Percentiles rank a stretch among this genome's conserved stretches.
These are phyloP conservation scores for Arachnopeziza araneosa DNA, from an alignment of 2,329 filamentous ascomycete species.

Conservation along the genomic window DNA sequence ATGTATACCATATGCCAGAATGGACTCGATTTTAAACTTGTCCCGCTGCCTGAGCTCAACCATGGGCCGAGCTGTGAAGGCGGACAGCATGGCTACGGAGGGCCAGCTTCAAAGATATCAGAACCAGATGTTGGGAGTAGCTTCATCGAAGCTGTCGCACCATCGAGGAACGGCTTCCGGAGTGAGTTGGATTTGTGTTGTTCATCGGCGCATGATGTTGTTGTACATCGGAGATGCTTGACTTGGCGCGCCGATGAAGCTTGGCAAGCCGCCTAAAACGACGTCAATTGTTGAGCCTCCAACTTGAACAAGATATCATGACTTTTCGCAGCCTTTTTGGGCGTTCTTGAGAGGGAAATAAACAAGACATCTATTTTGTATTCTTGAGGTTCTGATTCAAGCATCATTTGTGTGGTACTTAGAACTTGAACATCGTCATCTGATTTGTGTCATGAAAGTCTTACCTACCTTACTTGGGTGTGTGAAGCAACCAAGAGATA, in stretches of 20 bases:
- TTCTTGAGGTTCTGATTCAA: too few relatives aligned
- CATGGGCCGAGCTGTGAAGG: conserved; percentile 92
- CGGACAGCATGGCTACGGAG: conserved; percentile 74
- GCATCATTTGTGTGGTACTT: too few relatives aligned
- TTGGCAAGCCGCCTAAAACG: not conserved
- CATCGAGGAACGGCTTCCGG: conserved; percentile 1
- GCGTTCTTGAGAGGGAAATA: too few relatives aligned
- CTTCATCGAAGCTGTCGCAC: conserved; percentile 15
- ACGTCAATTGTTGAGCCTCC: not conserved
- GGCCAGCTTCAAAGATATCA: conserved; percentile 19
- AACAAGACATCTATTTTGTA: too few relatives aligned
- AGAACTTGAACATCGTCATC: too few relatives aligned
- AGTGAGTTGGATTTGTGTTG: conserved; percentile 6
- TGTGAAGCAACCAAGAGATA: too few relatives aligned
- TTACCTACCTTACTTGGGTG: too few relatives aligned
- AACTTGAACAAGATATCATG: too few relatives aligned
- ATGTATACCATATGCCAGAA: conserved; percentile 73
- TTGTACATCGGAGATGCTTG: conserved; percentile 4
- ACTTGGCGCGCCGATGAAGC: conserved; percentile 7
- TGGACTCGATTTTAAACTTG: conserved; percentile 95
- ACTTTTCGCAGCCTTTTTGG: too few relatives aligned
- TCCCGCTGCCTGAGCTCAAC: conserved; percentile 94
- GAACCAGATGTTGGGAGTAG: conserved; percentile 8
- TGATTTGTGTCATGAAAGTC: too few relatives aligned
- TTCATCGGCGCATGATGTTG: conserved; percentile 17